Evolutionary conservation across 2,329 filamentous ascomycete species (phyloP).

Genomic region (Epichloe uncinata): DNA sequence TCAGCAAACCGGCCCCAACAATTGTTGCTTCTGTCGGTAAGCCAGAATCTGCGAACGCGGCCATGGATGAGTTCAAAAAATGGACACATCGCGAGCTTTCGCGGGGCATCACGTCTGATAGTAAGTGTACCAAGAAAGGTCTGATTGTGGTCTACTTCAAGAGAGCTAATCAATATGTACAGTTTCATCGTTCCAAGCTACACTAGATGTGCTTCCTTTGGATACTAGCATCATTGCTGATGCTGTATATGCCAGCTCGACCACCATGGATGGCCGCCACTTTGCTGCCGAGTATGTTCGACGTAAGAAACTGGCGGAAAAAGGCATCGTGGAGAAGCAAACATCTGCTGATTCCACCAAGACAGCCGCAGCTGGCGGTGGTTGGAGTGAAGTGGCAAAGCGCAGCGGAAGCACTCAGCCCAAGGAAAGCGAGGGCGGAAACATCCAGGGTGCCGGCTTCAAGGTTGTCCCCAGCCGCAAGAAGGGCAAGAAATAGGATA

Average conservation of each 20-base stretch:
- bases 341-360: slow-evolving; percentile 38
- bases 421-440: slow-evolving; percentile 29
- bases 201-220: slow-evolving; percentile 60
- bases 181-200: slow-evolving; percentile 73
- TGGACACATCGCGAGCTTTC: slow-evolving; percentile 74
- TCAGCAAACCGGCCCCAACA: slow-evolving; percentile 31
- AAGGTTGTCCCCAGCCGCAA: slow-evolving; percentile 88
- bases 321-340: slow-evolving; percentile 71
- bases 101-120: slow-evolving; percentile 47
- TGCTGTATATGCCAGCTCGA: slow-evolving; percentile 73
- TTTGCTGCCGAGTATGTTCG: slow-evolving; percentile 92
- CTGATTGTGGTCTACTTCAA: slow-evolving; percentile 18
- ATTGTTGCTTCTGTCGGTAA: slow-evolving; percentile 28
- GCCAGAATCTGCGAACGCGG: slow-evolving; percentile 28
- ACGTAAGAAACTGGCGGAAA: slow-evolving; percentile 84
- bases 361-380: slow-evolving; percentile 39
- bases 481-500: slow-evolving; percentile 63
- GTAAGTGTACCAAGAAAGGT: slow-evolving; percentile 25
- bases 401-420: slow-evolving; percentile 46
- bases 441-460: slow-evolving; percentile 48
- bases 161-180: background rate
- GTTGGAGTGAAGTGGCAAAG: slow-evolving; percentile 97
- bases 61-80: slow-evolving; percentile 91
- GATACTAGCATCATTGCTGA: slow-evolving; percentile 78
- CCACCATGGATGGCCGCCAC: slow-evolving; percentile 81